These are phyloP conservation scores for Pharnaceum exiguum DNA, from an alignment of 148 eudicot genomes.

Conservation along the genomic window DNA sequence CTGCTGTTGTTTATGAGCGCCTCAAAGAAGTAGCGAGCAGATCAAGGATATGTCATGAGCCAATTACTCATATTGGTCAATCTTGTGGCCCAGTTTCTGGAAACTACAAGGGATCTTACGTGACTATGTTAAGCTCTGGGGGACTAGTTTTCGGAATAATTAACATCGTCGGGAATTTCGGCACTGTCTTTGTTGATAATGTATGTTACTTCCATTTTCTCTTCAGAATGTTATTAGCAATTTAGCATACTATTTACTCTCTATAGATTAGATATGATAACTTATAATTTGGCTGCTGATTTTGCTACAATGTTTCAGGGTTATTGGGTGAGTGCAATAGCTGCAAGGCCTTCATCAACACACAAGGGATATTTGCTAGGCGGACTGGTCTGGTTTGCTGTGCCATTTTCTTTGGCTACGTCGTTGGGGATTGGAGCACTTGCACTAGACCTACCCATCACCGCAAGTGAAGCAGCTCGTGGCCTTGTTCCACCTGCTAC, in stretches of 20 bases:
- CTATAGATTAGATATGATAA: too few relatives aligned
- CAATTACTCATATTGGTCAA: conserved; percentile 65
- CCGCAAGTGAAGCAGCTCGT: conserved; percentile 72
- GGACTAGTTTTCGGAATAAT: conserved; percentile 90
- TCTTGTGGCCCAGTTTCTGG: conserved; percentile 90
- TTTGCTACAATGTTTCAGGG: conserved; percentile 39
- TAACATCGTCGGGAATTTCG: conserved; percentile 90
- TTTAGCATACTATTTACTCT: too few relatives aligned
- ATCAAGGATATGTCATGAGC: conserved; percentile 70
- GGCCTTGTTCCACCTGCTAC: conserved; percentile 98
- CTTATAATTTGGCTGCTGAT: too few relatives aligned
- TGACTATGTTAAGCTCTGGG: conserved; percentile 91
- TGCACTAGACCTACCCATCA: conserved; percentile 90
- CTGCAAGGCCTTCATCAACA: conserved; percentile 95
- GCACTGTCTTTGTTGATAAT: conserved; percentile 94
- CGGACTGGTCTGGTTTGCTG: conserved; percentile 95
- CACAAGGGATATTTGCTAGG: conserved; percentile 96
- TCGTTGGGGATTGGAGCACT: conserved; percentile 90
- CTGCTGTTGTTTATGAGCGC: conserved; percentile 60
- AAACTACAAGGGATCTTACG: conserved; percentile 77
- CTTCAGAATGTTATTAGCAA: neutral
- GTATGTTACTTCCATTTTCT: conserved; percentile 32
- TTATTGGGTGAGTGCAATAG: conserved; percentile 99
- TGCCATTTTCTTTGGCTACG: conserved; percentile 91
- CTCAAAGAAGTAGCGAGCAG: conserved; percentile 74